These are phyloP conservation scores for Coprinopsis cinerea DNA, from an alignment of 768 basidiomycete species.

Conservation along the genomic window DNA sequence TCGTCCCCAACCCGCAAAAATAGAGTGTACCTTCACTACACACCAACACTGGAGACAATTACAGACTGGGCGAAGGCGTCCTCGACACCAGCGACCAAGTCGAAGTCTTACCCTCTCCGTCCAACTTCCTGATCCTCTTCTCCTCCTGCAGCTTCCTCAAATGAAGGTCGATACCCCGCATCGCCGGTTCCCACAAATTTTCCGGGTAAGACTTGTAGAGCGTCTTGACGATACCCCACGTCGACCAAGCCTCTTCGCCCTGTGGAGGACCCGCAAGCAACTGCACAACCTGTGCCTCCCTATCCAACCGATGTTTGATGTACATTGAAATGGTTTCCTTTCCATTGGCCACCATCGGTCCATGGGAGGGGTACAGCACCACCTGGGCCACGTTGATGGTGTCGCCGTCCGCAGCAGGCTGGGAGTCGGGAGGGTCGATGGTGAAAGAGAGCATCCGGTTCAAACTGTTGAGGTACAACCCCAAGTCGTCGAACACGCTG, in stretches of 20 bases:
- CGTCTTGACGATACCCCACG: conserved; percentile 55
- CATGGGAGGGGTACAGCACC: conserved; percentile 84
- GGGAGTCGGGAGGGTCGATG: conserved; percentile 7
- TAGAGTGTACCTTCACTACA: neutral
- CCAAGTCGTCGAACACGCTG: conserved; percentile 81
- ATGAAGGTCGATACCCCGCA: conserved; percentile 64
- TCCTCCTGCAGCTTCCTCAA: conserved; percentile 68
- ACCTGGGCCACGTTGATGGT: conserved; percentile 25
- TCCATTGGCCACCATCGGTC: conserved; percentile 67
- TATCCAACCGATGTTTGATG: conserved; percentile 71
- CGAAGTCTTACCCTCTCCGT: conserved; percentile 46
- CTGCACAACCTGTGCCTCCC: conserved; percentile 73
- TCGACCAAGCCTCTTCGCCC: conserved; percentile 40
- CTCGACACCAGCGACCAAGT: conserved; percentile 35
- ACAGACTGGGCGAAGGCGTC: conserved; percentile 17
- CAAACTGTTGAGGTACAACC: conserved; percentile 61
- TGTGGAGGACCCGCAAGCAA: conserved; percentile 32
- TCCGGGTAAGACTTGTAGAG: conserved; percentile 73
- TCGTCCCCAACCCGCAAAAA: no score
- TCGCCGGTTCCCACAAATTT: conserved; percentile 66
- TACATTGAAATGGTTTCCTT: conserved; percentile 59
- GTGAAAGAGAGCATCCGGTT: conserved; percentile 48
- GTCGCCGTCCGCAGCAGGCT: neutral
- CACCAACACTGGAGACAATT: neutral
- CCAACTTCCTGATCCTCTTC: conserved; percentile 43